Evolutionary conservation across 2,329 filamentous ascomycete genomes (phyloP), one percentile per base, ranked within the genome.

Genomic region (Fonsecaea pedrosoi): DNA sequence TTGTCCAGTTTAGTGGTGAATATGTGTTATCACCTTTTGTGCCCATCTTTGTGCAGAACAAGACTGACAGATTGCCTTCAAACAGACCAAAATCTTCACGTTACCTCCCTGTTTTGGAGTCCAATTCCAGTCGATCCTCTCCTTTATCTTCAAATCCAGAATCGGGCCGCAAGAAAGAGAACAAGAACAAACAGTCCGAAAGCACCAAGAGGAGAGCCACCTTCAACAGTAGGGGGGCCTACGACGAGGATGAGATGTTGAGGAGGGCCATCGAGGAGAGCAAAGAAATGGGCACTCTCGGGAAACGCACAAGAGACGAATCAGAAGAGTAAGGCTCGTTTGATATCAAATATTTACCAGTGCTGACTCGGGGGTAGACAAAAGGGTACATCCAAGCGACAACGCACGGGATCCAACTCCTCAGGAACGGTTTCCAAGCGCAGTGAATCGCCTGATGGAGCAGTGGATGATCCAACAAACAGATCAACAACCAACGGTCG

Each of bases 221-320:
- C 6, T 97, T 98, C 92, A 97, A 98, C 76, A 99, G 95, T 77
- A 89, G 94, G 69, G 94, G 94, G 50, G 94, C 93, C 25, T 98
- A 98, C 74, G 94, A 98, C 71, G 95, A 99, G 79, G 94, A 96
- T 73, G 92, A 96, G 77, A 89, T 94, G 74, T 79, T 99, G 45
- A 88, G 93, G 62, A 88, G 91, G 72, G 95, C 94, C 35, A 93
- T 99, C 73, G 94, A 98, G 78, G 94, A 96, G 69, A 99, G 95
- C 82, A 97, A 94, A 80, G 83, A 84, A 60, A 82, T 79, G 40
- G 85, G 81, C 60, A 85, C 90, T 70, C 88, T 91, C 75, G 85
- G 87, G 30, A 99, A 99, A 81, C 85, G 95, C 74, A 90, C 89
- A 69, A 87, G 94, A 69, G 96, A 95, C 74, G 92, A 95, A 68